Conservation (phyloP, 2,329 filamentous ascomycete genomes). For the Venturia effusa region DNA sequence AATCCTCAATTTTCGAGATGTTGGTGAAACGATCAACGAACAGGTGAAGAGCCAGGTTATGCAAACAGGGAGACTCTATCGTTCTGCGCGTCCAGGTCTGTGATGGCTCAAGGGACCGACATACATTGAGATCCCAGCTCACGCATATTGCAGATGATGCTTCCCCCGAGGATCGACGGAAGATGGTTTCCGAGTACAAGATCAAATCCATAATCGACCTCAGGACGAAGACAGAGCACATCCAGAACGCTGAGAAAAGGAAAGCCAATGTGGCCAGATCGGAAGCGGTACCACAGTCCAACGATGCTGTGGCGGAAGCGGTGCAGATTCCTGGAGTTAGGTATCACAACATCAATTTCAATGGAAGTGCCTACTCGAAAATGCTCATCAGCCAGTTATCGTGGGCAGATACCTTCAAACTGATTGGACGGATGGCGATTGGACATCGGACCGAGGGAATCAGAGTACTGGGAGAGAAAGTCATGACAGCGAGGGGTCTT, state of each 20-base stretch:
- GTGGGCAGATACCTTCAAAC: slow-evolving; percentile 53
- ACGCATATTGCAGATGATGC: slow-evolving; percentile 51
- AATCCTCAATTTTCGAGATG: slow-evolving; percentile 67
- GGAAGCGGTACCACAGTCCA: slow-evolving; percentile 31
- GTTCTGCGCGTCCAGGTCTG: slow-evolving; percentile 10
- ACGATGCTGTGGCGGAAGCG: slow-evolving; percentile 42
- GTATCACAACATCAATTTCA: slow-evolving; percentile 62
- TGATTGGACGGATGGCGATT: slow-evolving; percentile 51
- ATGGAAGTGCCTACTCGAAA: slow-evolving; percentile 59
- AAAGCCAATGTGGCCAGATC: slow-evolving; percentile 34
- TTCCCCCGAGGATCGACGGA: slow-evolving; percentile 49
- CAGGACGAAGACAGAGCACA: slow-evolving; percentile 68
- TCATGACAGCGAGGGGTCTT: slow-evolving; percentile 63
- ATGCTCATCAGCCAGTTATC: slow-evolving; percentile 57
- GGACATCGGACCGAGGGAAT: slow-evolving; percentile 62
- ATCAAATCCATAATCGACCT: slow-evolving; percentile 70
- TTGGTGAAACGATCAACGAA: slow-evolving; percentile 56
- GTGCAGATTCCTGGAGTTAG: slow-evolving; percentile 51
- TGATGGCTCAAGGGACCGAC: neutral
- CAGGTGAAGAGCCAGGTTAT: slow-evolving; percentile 7
- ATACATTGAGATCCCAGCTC: slow-evolving; percentile 27
- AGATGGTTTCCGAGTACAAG: slow-evolving; percentile 48
- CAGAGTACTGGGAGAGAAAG: slow-evolving; percentile 54
- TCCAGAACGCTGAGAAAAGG: slow-evolving; percentile 54
- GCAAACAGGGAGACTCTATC: slow-evolving; percentile 13